A percentile compares a stretch with the other conserved stretches of the same genome.
Evolutionary conservation across 2,329 filamentous ascomycete species (phyloP).

Genomic region (Colletotrichum sp.): DNA sequence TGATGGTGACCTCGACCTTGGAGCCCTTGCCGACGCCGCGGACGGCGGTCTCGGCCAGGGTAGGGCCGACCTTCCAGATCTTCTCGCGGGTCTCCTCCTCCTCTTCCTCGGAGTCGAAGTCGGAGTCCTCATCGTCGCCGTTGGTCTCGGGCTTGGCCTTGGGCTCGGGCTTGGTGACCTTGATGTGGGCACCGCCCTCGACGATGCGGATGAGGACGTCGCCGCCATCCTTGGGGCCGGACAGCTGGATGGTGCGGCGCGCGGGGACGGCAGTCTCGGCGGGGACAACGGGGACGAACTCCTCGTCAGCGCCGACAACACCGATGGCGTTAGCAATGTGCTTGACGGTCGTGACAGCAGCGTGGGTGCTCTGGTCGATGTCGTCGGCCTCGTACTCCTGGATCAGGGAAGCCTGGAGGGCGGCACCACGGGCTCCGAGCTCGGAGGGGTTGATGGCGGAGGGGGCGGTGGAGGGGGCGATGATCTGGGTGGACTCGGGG

Average conservation of each 20-base stretch:
- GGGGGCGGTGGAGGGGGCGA: conserved; percentile 81
- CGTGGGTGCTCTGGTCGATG: conserved; percentile 95
- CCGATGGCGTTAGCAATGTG: conserved; percentile 90
- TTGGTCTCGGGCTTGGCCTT: conserved; percentile 75
- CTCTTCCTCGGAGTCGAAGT: conserved; percentile 71
- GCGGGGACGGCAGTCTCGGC: conserved; percentile 91
- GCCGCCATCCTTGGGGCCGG: conserved; percentile 79
- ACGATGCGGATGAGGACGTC: conserved; percentile 88
- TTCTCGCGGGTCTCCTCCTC: conserved; percentile 89
- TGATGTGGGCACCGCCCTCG: conserved; percentile 90
- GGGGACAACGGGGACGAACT: conserved; percentile 82
- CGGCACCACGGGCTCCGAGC: conserved; percentile 85
- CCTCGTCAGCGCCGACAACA: conserved; percentile 71
- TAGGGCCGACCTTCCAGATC: conserved; percentile 85
- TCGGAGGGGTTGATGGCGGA: conserved; percentile 93
- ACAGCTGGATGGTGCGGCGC: conserved; percentile 81
- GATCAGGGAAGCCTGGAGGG: conserved; percentile 93
- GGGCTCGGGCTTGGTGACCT: conserved; percentile 86
- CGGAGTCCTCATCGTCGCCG: conserved; percentile 67
- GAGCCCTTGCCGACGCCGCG: conserved; percentile 83
- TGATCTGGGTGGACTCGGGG: conserved; percentile 77
- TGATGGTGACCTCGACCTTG: conserved; percentile 94
- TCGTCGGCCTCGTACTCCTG: conserved; percentile 93
- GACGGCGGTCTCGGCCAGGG: conserved; percentile 85
- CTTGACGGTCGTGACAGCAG: conserved; percentile 91